phyloP scores from a whole-genome alignment of 371 early-diverging fungal genomes.

The Rhizopus microsporus region DNA sequence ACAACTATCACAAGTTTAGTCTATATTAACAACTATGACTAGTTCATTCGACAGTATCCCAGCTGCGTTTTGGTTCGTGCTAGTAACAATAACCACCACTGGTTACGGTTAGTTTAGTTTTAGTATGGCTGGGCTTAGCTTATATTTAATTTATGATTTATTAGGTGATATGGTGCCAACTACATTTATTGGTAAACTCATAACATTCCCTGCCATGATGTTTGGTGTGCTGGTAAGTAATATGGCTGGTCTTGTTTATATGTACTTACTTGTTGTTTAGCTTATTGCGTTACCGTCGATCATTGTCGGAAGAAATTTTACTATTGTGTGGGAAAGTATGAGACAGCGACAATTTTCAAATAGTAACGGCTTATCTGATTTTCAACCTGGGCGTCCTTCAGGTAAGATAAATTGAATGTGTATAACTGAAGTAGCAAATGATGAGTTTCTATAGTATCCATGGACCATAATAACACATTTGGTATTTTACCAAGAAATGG shows the following conservation, averaged over 20 bases:
- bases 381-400: not conserved
- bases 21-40: not conserved
- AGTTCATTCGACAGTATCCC: conserved; percentile 83
- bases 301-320: conserved; percentile 86
- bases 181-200: conserved; percentile 81
- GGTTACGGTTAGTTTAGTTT: conserved; percentile 63
- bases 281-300: conserved; percentile 87
- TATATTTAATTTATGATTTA: conserved; percentile 3
- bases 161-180: conserved; percentile 79
- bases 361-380: not conserved
- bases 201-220: conserved; percentile 86
- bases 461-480: conserved; percentile 10
- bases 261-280: conserved; percentile 15
- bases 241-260: not conserved
- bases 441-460: not conserved
- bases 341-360: conserved; percentile 33
- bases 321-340: conserved; percentile 84
- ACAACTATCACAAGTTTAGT: not conserved
- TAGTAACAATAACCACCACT: conserved; percentile 86
- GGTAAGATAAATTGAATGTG: conserved; percentile 7
- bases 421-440: not conserved
- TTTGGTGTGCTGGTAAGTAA: conserved; percentile 70
- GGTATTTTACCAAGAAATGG: conserved; percentile 14
- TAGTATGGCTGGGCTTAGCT: not conserved
- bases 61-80: conserved; percentile 80